Percentiles rank a stretch among this genome's conserved stretches.
These are phyloP conservation scores for Coemansia sp. DNA, from an alignment of 192 early-diverging fungal species.

Conservation along the genomic window DNA sequence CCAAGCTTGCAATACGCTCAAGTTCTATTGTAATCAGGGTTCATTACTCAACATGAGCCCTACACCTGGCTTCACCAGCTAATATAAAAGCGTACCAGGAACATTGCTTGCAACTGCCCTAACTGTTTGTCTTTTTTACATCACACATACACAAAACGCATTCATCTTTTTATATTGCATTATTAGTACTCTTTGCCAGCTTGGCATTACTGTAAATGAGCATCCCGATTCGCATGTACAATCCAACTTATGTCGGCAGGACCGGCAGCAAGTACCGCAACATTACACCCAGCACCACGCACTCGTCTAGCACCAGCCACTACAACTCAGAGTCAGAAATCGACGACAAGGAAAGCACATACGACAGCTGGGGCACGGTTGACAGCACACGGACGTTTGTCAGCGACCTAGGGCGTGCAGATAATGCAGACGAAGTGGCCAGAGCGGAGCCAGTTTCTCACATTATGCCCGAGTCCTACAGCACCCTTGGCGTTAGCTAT, in stretches of 20 bases:
- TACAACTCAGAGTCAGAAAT: constrained; percentile 17
- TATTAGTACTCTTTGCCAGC: neutral
- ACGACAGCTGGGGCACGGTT: constrained; percentile 12
- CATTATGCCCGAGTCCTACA: constrained; percentile 19
- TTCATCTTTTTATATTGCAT: neutral
- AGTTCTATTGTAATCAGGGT: neutral
- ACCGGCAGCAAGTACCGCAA: constrained; percentile 12
- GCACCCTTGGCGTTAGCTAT: neutral
- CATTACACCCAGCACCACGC: constrained; percentile 11
- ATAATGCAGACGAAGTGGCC: neutral
- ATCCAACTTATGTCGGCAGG: constrained; percentile 7
- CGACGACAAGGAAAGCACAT: constrained; percentile 3
- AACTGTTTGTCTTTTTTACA: neutral
- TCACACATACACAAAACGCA: neutral
- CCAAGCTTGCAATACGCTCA: neutral
- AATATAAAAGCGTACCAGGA: neutral
- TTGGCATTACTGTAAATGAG: neutral
- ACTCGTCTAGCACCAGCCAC: constrained; percentile 5
- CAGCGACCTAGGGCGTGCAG: neutral
- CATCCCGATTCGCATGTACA: constrained; percentile 24
- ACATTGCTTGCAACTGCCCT: neutral
- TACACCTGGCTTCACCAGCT: neutral
- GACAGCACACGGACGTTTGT: constrained; percentile 13
- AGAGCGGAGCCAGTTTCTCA: constrained; percentile 6
- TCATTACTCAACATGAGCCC: neutral